Conservation (phyloP, 1,284 basidiomycete genomes). For the Leccinum colubrinum region DNA sequence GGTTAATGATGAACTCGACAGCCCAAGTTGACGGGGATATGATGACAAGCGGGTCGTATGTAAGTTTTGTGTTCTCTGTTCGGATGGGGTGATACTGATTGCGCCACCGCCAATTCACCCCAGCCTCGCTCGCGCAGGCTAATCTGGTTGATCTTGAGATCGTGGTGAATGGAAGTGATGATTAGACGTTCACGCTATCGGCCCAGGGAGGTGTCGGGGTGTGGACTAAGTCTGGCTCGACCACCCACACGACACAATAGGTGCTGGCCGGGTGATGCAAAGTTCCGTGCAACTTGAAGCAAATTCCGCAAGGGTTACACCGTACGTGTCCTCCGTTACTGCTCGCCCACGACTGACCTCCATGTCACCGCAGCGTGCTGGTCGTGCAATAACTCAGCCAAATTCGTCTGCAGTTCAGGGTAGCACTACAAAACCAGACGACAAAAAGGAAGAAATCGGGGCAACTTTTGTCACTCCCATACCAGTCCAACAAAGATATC, state of each 20-base stretch:
- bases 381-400: conserved; percentile 70
- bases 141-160: conserved; percentile 49
- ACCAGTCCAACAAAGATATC: conserved; percentile 25
- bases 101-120: conserved; percentile 45
- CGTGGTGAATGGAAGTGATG: conserved; percentile 29
- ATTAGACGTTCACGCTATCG: conserved; percentile 51
- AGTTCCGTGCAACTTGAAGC: conserved; percentile 59
- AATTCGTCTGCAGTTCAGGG: conserved; percentile 56
- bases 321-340: conserved; percentile 32
- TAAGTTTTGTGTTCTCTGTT: conserved; percentile 24
- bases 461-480: conserved; percentile 33
- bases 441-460: conserved; percentile 56
- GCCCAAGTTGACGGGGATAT: conserved; percentile 38
- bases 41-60: conserved; percentile 54
- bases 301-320: conserved; percentile 65
- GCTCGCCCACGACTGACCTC: conserved; percentile 5
- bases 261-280: conserved; percentile 60
- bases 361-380: conserved; percentile 41
- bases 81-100: no score
- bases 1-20: conserved; percentile 51
- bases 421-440: conserved; percentile 39
- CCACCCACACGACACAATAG: conserved; percentile 51
- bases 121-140: conserved; percentile 45
- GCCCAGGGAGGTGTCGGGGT: conserved; percentile 52
- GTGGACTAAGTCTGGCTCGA: conserved; percentile 54